phyloP scores from a whole-genome alignment of 2,329 filamentous ascomycete species.

The Paramyrothecium sp. region DNA sequence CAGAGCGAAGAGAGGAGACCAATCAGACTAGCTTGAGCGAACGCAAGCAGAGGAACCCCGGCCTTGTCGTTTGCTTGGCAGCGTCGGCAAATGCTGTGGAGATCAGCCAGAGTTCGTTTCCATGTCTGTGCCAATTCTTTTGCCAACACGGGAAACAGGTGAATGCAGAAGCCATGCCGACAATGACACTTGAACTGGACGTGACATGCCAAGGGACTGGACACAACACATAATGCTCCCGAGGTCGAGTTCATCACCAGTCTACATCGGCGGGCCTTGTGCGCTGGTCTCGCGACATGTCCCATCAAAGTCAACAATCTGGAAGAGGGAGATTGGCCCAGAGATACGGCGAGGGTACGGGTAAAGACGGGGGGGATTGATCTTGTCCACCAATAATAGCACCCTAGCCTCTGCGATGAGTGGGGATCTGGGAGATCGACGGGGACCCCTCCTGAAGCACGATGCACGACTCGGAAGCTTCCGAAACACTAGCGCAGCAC shows the following conservation, averaged over 20 bases:
- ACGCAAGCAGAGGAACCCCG: background rate
- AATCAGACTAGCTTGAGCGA: background rate
- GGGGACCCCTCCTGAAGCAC: background rate
- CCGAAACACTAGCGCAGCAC: background rate
- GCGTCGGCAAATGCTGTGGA: background rate
- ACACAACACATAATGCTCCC: background rate
- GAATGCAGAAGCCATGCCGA: background rate
- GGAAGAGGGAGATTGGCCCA: background rate
- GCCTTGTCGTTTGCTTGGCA: background rate
- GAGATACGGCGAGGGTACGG: background rate
- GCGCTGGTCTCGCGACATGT: background rate
- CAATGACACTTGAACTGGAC: background rate
- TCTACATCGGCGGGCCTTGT: background rate
- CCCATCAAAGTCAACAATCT: background rate
- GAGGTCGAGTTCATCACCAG: background rate
- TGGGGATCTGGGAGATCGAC: background rate
- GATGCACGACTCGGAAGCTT: background rate
- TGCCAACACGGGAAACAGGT: background rate
- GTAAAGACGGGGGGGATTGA: background rate
- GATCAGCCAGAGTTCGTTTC: background rate
- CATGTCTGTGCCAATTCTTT: background rate
- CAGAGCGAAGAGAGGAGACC: background rate
- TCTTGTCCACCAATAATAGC: background rate
- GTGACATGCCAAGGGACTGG: background rate
- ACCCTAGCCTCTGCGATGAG: background rate